phyloP scores from a whole-genome alignment of 208 protist genomes.

The Phytomonas sp. region DNA sequence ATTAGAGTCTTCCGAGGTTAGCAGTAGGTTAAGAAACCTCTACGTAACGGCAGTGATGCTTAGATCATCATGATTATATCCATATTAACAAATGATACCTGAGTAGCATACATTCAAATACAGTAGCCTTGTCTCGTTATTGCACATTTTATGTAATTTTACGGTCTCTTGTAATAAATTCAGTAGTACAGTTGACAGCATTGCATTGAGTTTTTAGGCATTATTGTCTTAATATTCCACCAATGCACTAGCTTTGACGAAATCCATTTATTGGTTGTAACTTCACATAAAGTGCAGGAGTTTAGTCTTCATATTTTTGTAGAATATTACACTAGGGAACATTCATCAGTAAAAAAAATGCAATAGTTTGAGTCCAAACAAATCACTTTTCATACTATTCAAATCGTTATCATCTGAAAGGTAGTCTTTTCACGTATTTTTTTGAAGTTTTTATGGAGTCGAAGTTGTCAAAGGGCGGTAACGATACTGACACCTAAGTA shows the following conservation, averaged over 20 bases:
- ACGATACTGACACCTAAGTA: neutral
- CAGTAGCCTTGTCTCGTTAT: neutral
- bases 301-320: constrained; percentile 27
- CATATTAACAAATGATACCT: too few relatives aligned
- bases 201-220: neutral
- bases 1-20: too few relatives aligned
- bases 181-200: neutral
- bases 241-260: constrained; percentile 21
- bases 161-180: neutral
- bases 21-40: too few relatives aligned
- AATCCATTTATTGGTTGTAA: constrained; percentile 42
- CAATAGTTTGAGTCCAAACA: too few relatives aligned
- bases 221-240: neutral
- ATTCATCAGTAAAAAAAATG: constrained; percentile 39
- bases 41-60: too few relatives aligned
- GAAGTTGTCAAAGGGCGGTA: neutral
- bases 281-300: constrained; percentile 45
- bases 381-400: neutral
- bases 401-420: neutral
- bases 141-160: neutral
- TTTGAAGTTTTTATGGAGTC: neutral
- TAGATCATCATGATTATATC: too few relatives aligned
- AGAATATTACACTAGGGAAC: constrained; percentile 30
- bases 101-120: neutral
- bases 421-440: neutral